Evolutionary conservation across 345 rosid species (phyloP).

Genomic region (Eucalyptus regnans): DNA sequence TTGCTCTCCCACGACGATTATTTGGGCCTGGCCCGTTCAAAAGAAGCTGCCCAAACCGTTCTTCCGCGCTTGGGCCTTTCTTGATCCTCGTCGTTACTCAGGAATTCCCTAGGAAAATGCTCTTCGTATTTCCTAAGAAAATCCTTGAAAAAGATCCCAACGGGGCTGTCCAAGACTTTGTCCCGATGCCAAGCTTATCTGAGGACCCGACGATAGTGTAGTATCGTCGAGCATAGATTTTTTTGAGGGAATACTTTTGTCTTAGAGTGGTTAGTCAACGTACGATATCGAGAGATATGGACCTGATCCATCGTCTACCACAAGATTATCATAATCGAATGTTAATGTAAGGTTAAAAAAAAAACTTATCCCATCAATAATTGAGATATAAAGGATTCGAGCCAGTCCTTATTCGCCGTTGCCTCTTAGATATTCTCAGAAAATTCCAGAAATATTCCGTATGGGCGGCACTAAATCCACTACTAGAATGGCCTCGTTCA

Average conservation of each 20-base stretch:
- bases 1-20: neutral
- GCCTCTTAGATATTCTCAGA: neutral
- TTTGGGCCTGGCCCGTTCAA: neutral
- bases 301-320: rapidly evolving
- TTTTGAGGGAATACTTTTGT: neutral
- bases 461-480: neutral
- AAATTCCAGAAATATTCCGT: neutral
- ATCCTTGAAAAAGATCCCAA: neutral
- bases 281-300: rapidly evolving
- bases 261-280: rapidly evolving
- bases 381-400: neutral
- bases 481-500: neutral
- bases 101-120: neutral
- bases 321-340: neutral
- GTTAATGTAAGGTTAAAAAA: neutral
- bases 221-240: neutral
- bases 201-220: neutral
- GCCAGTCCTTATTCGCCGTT: rapidly evolving
- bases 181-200: neutral
- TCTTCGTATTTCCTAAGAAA: neutral
- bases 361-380: neutral
- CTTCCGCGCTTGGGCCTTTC: neutral
- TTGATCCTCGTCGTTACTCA: neutral
- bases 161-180: neutral
- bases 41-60: neutral